Evolutionary conservation across 352 stramenopile genomes (phyloP).

Genomic region (Pythium myriotylum): DNA sequence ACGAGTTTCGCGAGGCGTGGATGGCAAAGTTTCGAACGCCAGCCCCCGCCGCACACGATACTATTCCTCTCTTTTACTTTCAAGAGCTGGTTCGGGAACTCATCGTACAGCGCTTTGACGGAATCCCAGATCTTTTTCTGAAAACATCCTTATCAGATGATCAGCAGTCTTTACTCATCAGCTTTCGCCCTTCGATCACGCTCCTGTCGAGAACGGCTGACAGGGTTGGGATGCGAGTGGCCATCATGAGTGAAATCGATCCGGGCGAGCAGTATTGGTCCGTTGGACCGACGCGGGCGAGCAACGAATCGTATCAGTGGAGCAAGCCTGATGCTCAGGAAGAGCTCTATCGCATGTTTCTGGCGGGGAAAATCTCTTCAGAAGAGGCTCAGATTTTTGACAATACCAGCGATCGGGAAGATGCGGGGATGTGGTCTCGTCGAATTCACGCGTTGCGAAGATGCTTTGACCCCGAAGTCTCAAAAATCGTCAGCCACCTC

Average conservation of each 20-base stretch:
- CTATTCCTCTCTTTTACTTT: conserved; percentile 52
- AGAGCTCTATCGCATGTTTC: conserved; percentile 72
- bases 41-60: conserved; percentile 44
- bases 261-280: conserved; percentile 42
- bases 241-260: conserved; percentile 54
- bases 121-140: conserved; percentile 47
- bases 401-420: conserved; percentile 38
- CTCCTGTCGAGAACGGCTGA: conserved; percentile 56
- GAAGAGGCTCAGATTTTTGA: conserved; percentile 72
- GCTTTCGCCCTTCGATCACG: conserved; percentile 47
- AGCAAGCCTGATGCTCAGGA: conserved; percentile 49
- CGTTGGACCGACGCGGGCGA: conserved; percentile 22
- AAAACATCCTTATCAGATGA: conserved; percentile 33
- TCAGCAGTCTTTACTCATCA: conserved; percentile 39
- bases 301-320: conserved; percentile 39
- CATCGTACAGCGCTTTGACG: conserved; percentile 64
- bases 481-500: conserved; percentile 18
- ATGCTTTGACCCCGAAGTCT: conserved; percentile 34
- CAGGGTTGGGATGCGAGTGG: conserved; percentile 41
- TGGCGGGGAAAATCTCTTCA: conserved; percentile 55
- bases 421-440: conserved; percentile 64
- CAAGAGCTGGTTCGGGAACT: conserved; percentile 72
- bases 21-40: conserved; percentile 67
- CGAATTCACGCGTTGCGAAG: conserved; percentile 57
- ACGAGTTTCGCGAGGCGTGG: conserved; percentile 62